Percentiles rank a stretch among this genome's conserved stretches.
Conservation (phyloP, 305 asterid species). For the Lippia alba region DNA sequence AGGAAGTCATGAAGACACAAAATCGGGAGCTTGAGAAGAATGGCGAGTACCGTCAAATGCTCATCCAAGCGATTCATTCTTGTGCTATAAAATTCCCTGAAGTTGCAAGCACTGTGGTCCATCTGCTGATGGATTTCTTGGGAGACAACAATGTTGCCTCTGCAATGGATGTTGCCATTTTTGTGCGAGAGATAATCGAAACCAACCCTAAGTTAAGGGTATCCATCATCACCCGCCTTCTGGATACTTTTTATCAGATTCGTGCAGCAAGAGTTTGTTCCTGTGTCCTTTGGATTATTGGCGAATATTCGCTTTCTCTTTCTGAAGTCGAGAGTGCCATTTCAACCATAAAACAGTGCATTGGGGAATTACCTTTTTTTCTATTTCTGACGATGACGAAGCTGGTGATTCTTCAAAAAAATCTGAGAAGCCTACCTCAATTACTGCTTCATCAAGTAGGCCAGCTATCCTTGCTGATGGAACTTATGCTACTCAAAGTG, state of each 20-base stretch:
- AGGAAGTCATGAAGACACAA: slow-evolving; percentile 98
- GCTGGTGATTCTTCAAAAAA: slow-evolving; percentile 68
- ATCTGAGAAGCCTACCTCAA: slow-evolving; percentile 71
- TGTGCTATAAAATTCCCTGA: slow-evolving; percentile 98
- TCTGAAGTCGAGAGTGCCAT: slow-evolving; percentile 92
- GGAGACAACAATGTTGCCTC: slow-evolving; percentile 98
- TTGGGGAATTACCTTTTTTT: slow-evolving; percentile 97
- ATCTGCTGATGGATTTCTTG: slow-evolving; percentile 95
- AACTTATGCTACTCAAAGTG: slow-evolving; percentile 98
- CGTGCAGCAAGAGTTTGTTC: slow-evolving; percentile 93
- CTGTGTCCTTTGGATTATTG: slow-evolving; percentile 77
- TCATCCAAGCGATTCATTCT: slow-evolving; percentile 84
- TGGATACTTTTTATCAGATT: slow-evolving; percentile 95
- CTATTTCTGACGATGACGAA: slow-evolving; percentile 81
- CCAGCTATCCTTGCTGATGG: slow-evolving; percentile 99
- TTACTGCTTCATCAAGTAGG: slow-evolving; percentile 86
- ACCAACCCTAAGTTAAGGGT: slow-evolving; percentile 94
- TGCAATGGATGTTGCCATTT: slow-evolving; percentile 87
- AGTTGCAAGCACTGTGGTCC: slow-evolving; percentile 98
- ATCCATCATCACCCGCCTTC: slow-evolving; percentile 78
- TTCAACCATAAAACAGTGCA: slow-evolving; percentile 70
- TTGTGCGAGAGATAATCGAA: slow-evolving; percentile 95
- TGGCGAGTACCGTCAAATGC: slow-evolving; percentile 71
- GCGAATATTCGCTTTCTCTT: slow-evolving; percentile 90
- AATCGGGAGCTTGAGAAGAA: slow-evolving; percentile 69